Percentiles rank a stretch among this genome's conserved stretches.
Conservation (phyloP, 2,329 filamentous ascomycete species). For the Pestalotiopsis sp. region DNA sequence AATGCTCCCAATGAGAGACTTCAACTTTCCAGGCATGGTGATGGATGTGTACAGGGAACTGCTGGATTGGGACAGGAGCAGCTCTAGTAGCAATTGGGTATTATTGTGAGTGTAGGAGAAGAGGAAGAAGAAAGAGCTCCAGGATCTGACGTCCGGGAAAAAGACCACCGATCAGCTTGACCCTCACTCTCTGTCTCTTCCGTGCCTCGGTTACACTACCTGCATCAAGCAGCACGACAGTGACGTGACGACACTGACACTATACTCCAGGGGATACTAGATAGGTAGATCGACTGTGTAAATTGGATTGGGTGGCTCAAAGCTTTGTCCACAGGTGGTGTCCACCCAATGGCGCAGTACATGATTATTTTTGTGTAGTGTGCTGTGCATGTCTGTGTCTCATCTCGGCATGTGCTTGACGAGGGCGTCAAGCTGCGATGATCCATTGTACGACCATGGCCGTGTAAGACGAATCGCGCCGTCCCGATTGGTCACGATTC, state of each 20-base stretch:
- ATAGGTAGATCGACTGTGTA: background rate
- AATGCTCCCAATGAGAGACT: conserved; percentile 44
- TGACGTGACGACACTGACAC: background rate
- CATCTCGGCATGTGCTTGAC: background rate
- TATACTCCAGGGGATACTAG: background rate
- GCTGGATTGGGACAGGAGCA: background rate
- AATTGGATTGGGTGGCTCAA: background rate
- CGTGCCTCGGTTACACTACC: background rate
- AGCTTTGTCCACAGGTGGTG: background rate
- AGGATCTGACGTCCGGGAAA: background rate
- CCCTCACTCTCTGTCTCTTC: background rate
- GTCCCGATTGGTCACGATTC: background rate
- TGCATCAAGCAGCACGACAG: background rate
- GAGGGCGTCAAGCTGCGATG: background rate
- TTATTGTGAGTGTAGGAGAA: background rate
- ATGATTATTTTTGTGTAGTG: background rate
- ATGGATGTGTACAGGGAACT: background rate
- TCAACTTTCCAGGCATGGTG: conserved; percentile 7
- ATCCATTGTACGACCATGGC: background rate
- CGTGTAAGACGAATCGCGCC: background rate
- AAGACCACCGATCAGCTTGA: background rate
- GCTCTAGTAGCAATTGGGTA: background rate
- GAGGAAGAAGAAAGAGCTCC: background rate
- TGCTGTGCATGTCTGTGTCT: background rate
- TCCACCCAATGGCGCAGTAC: background rate